phyloP scores from a whole-genome alignment of 768 basidiomycete species.

The Boletus huronensis region DNA sequence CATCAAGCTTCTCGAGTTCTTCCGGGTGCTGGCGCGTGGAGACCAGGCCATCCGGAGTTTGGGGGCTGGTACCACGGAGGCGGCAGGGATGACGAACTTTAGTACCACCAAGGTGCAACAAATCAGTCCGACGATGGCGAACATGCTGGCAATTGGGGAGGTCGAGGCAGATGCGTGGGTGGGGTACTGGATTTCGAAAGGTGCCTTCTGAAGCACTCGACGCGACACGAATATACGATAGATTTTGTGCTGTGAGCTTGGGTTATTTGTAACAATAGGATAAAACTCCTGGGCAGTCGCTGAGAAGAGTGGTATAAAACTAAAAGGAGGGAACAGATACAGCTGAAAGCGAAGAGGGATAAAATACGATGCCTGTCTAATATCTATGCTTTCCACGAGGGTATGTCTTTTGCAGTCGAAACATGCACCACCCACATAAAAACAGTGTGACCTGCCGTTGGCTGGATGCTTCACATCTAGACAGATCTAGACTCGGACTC shows the following conservation, averaged over 20 bases:
- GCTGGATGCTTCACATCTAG: neutral
- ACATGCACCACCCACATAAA: neutral
- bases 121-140: slow-evolving; percentile 23
- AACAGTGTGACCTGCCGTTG: neutral
- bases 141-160: slow-evolving; percentile 25
- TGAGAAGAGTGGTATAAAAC: too few species aligned
- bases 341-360: neutral
- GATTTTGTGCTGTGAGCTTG: neutral
- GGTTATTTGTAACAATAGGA: neutral
- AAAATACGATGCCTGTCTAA: neutral
- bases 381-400: neutral
- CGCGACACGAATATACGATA: neutral
- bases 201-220: slow-evolving; percentile 8
- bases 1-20: slow-evolving; percentile 34
- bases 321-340: too few species aligned
- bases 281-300: neutral
- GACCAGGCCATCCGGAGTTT: slow-evolving; percentile 7
- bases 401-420: neutral
- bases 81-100: slow-evolving; percentile 21
- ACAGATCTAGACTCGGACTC: neutral
- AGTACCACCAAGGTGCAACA: slow-evolving; percentile 10
- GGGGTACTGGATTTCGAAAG: slow-evolving; percentile 22
- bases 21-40: slow-evolving; percentile 22
- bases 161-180: slow-evolving; percentile 26
- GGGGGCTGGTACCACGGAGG: slow-evolving; percentile 3